Percentiles rank a stretch among this genome's conserved stretches.
These are phyloP conservation scores for Pythium aristosporum DNA, from an alignment of 352 stramenopile genomes.

Conservation along the genomic window DNA sequence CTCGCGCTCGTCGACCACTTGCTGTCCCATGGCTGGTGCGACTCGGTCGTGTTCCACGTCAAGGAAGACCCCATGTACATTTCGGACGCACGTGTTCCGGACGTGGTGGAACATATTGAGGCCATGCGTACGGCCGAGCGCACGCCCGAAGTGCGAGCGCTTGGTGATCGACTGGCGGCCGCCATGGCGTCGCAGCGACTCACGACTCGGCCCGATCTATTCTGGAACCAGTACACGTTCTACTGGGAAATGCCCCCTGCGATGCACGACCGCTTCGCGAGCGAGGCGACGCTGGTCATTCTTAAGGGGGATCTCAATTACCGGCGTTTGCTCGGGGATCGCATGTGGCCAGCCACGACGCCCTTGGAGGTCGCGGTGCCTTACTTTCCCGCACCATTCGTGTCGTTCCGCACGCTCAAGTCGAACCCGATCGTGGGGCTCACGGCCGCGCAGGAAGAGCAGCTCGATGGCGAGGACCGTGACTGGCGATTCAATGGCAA, in stretches of 20 bases:
- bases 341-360: constrained; percentile 85
- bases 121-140: constrained; percentile 43
- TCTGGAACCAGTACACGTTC: constrained; percentile 76
- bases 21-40: constrained; percentile 47
- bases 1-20: constrained; percentile 66
- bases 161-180: constrained; percentile 40
- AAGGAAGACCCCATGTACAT: constrained; percentile 81
- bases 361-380: constrained; percentile 82
- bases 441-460: constrained; percentile 34
- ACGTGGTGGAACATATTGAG: constrained; percentile 62
- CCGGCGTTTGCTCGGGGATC: constrained; percentile 92
- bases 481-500: constrained; percentile 70
- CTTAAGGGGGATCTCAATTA: constrained; percentile 98
- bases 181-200: constrained; percentile 35
- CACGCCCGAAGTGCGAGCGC: constrained; percentile 39
- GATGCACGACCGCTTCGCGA: constrained; percentile 29
- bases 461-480: constrained; percentile 49
- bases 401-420: constrained; percentile 74
- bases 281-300: constrained; percentile 87
- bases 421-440: constrained; percentile 69
- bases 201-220: constrained; percentile 31
- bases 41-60: constrained; percentile 64
- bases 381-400: constrained; percentile 70
- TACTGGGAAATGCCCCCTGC: constrained; percentile 64
- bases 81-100: constrained; percentile 60